Percentiles rank a stretch among this genome's conserved stretches.
These are phyloP conservation scores for Backusella liffmaniae DNA, from an alignment of 192 early-diverging fungal species.

Conservation along the genomic window DNA sequence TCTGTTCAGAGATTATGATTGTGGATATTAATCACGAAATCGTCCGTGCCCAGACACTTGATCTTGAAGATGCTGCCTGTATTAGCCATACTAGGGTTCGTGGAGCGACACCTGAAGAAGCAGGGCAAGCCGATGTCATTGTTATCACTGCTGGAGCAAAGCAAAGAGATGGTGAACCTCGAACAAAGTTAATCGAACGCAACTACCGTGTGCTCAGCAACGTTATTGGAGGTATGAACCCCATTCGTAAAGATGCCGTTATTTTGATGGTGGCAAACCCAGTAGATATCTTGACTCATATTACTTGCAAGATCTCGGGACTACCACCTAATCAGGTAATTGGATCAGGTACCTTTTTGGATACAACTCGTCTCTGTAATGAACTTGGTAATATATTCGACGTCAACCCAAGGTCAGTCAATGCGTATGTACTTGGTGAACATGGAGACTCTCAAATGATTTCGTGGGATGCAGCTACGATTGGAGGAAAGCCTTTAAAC, in stretches of 20 bases:
- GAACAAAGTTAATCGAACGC: constrained; percentile 56
- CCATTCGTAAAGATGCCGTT: constrained; percentile 55
- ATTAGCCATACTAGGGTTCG: constrained; percentile 50
- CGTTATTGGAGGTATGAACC: constrained; percentile 54
- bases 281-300: constrained; percentile 61
- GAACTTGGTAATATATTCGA: constrained; percentile 37
- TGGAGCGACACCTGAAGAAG: constrained; percentile 48
- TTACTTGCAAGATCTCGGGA: constrained; percentile 58
- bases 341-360: constrained; percentile 62
- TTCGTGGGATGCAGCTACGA: constrained; percentile 54
- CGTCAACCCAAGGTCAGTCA: constrained; percentile 54
- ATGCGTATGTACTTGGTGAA: constrained; percentile 66
- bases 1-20: constrained; percentile 48
- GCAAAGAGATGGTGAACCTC: constrained; percentile 57
- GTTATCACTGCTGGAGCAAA: constrained; percentile 65
- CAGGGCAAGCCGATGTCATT: constrained; percentile 64
- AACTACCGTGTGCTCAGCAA: constrained; percentile 60
- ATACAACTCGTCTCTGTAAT: constrained; percentile 54
- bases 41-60: constrained; percentile 56
- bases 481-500: constrained; percentile 53
- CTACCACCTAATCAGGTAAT: constrained; percentile 57
- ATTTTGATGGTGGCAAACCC: constrained; percentile 67
- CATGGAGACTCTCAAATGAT: constrained; percentile 68
- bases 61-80: constrained; percentile 60
- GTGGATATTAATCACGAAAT: constrained; percentile 47